Base-by-base conservation (phyloP, 257 asterid species). In the Solanum sejunctum region DNA sequence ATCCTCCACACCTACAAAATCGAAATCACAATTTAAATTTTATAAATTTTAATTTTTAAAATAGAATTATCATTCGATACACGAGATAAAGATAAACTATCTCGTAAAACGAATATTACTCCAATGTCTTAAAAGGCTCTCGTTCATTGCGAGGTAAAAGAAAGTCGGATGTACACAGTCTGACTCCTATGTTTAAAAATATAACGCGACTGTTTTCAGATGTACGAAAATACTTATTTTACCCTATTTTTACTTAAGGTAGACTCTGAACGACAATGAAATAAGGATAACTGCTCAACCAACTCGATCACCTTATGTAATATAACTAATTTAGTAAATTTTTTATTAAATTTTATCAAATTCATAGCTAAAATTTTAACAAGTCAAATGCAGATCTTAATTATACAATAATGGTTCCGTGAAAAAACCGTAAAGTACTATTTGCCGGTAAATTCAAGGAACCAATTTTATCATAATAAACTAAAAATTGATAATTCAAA, bases 1-100 rank as follows among this genome's bases (percentile, higher is more conserved):
- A 20, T 92, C 93, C 89, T 93, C 93, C 84, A 95, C 99, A 39
- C 98, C 99, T 95, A 78, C 9, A 28, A n/a, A 66, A 6, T 5
- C 45, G 3, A 0, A 66, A 15, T 66, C 12, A 32, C 3, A 28
- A 66, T 66, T 66, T 15, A 3, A 66, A 32, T 0, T 66, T 32
- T 57, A 20, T 3, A 12, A 57, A 7, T 18, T 57, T 57, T 20
- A 18, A 18, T 18, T 57, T 15, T 5, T 52, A 52, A 52, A 52
- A 12, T 16, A 52, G 1, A 36, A 36, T 36, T 36, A 47, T 43
- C 8, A 1, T 43, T 8, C 7, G 47, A 7, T 41, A 41, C 47
- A 4, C 8, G 47, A 7, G 8, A 41, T 41, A 41, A 41, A 41
- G 7, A 7, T 41, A 7, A 41, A 41, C 6, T 41, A 41, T 41